Percentiles rank a stretch among this genome's conserved stretches.
Conservation (phyloP, 2,329 filamentous ascomycete genomes). For the Rasamsonia emersonii region DNA sequence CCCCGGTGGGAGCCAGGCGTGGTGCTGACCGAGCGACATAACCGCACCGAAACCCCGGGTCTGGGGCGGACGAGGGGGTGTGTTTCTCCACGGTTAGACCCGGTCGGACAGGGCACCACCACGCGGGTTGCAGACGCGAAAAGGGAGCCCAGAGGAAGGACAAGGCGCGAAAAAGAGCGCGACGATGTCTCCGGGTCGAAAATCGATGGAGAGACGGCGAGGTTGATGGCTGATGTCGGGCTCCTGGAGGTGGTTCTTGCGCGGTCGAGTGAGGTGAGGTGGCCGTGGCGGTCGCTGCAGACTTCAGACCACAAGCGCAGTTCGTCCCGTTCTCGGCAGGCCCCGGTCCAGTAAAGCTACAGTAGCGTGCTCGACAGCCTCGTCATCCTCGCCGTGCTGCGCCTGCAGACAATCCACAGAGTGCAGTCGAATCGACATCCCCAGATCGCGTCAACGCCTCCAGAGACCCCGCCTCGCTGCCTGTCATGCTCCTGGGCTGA, state of each 20-base stretch:
- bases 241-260: conserved; percentile 32
- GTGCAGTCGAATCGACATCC: no score
- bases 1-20: conserved; percentile 57
- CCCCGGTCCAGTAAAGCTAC: no score
- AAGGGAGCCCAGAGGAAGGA: conserved; percentile 25
- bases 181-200: conserved; percentile 21
- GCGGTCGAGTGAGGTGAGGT: conserved; percentile 8
- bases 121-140: conserved; percentile 16
- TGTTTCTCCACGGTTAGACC: conserved; percentile 37
- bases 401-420: no score
- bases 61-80: conserved; percentile 36
- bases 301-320: conserved; percentile 23
- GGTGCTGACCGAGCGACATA: conserved; percentile 61
- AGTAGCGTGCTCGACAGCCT: no score
- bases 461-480: no score
- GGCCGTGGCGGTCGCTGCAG: conserved; percentile 8
- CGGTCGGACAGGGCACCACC: conserved; percentile 22
- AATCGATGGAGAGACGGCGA: conserved; percentile 24
- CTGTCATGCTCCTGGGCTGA: no score
- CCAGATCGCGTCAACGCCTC: no score
- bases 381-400: background rate
- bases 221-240: conserved; percentile 31
- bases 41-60: conserved; percentile 39
- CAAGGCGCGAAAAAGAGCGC: conserved; percentile 12
- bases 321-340: conserved; percentile 11